These are phyloP conservation scores for Spergularia bocconei DNA, from an alignment of 148 eudicot species.

Conservation along the genomic window DNA sequence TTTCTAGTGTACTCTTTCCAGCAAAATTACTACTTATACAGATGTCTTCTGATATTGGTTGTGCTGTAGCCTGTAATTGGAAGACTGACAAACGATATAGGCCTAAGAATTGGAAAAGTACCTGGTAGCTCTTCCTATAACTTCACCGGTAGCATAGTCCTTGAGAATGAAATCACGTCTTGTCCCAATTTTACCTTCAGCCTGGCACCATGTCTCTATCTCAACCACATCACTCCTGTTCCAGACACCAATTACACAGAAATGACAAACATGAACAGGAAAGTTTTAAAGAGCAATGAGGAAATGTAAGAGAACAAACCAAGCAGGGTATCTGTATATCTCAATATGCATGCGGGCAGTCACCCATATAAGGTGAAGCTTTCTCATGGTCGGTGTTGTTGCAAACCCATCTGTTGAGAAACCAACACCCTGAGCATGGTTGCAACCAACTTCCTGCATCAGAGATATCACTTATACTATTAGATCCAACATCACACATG, in stretches of 20 bases:
- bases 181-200: constrained; percentile 88
- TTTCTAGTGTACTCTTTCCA: background rate
- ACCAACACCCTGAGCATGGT: constrained; percentile 94
- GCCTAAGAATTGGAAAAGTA: constrained; percentile 19
- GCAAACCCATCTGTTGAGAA: constrained; percentile 98
- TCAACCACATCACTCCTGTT: constrained; percentile 91
- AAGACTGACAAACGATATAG: background rate
- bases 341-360: constrained; percentile 99
- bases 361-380: constrained; percentile 92
- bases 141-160: constrained; percentile 76
- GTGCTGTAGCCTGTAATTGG: background rate
- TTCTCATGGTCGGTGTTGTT: constrained; percentile 89
- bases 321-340: constrained; percentile 84
- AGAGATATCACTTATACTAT: constrained; percentile 15
- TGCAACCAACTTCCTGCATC: constrained; percentile 92
- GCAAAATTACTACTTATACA: background rate
- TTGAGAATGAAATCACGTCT: constrained; percentile 91
- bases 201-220: constrained; percentile 98
- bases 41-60: background rate
- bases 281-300: background rate
- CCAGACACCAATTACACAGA: constrained; percentile 12
- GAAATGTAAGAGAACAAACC: constrained; percentile 37
- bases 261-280: constrained; percentile 6
- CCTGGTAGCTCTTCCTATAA: constrained; percentile 97
- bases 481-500: background rate